Evolutionary conservation across 768 basidiomycete species (phyloP), one percentile per base, ranked within the genome.

Genomic region (Cystofilobasidium macerans): DNA sequence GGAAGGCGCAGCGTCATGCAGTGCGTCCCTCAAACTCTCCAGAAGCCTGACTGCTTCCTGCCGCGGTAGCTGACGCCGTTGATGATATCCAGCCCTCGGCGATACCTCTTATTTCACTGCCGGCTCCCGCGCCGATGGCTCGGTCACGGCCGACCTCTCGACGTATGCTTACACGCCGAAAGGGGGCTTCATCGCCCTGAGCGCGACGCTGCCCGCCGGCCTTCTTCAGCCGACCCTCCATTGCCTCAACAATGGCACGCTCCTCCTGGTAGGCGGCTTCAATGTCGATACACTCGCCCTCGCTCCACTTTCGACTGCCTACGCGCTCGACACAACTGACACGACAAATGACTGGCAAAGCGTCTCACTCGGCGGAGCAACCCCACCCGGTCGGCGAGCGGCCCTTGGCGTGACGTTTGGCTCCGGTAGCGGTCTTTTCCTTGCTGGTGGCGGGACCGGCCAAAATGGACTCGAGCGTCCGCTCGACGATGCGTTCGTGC

Each of bases 211-310:
- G 35, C 67, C 67, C 30, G 28, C 51, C 56, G 61, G 47, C n/a
- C 61, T 63, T n/a, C 48, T 68, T 22, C 48, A 59, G 32, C 61
- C 67, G n/a, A 30, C 61, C 22, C 61, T 68, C 5, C 67, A 68
- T 42, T 68, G 67, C 38, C 67, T 68, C 1, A 8, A 54, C 35
- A 68, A 68, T 45, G 43, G 43, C 20, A 63, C 67, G 1, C 61
- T 68, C n/a, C 57, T 68, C 28, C 61, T 68, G 14, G 45, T 68
- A 32, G 67, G 67, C 16, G 67, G 67, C 18, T 63, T 58, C 48
- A 58, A 61, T 11, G 32, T 42, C 24, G 22, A 61, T 3, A 26
- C 43, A 0, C 45, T 60, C 2, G 32, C 60, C 11, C 54, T 68
- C 13, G 26, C 61, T 0, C 20, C 57, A 0, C 51, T 68, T 5